Conservation (phyloP, 306 rosid species). For the Casuarina cunninghamiana region DNA sequence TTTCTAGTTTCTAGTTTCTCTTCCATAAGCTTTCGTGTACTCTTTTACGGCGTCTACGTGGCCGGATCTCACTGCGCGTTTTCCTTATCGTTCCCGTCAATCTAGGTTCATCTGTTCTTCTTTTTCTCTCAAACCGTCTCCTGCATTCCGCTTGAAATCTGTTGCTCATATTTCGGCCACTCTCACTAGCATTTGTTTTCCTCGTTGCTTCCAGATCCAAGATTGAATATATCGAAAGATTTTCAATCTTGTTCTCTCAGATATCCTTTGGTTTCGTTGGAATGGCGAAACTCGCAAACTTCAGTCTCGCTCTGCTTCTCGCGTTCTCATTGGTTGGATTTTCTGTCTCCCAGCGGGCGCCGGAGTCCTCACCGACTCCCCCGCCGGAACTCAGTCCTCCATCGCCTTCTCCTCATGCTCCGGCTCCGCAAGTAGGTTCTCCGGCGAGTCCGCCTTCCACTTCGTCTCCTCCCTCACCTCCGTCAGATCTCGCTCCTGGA, state of each 20-base stretch:
- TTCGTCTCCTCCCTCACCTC: conserved; percentile 41
- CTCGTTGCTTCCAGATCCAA: conserved; percentile 38
- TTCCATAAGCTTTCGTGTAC: conserved; percentile 1
- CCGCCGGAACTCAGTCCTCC: conserved; percentile 14
- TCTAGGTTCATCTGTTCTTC: conserved; percentile 27
- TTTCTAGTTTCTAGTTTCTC: conserved; percentile 5
- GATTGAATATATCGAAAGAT: background rate
- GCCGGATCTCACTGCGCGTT: background rate
- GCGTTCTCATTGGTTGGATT: conserved; percentile 27
- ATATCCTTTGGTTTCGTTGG: background rate
- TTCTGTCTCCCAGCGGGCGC: conserved; percentile 33
- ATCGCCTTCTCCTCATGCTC: conserved; percentile 26
- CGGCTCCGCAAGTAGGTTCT: conserved; percentile 11
- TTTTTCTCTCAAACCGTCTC: conserved; percentile 27
- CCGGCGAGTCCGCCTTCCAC: conserved; percentile 22
- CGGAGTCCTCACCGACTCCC: conserved; percentile 34
- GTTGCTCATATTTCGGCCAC: background rate
- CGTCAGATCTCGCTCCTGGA: conserved; percentile 3
- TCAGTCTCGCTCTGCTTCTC: conserved; percentile 23
- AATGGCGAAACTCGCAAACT: conserved; percentile 43
- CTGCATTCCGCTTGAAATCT: conserved; percentile 6
- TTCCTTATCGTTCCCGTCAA: conserved; percentile 27
- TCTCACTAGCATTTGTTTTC: background rate
- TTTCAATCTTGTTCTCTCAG: conserved; percentile 10
- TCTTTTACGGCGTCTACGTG: conserved; percentile 32